A percentile compares a stretch with the other conserved stretches of the same genome.
phyloP scores from a whole-genome alignment of 768 basidiomycete genomes.

The Boletellus emodensis region DNA sequence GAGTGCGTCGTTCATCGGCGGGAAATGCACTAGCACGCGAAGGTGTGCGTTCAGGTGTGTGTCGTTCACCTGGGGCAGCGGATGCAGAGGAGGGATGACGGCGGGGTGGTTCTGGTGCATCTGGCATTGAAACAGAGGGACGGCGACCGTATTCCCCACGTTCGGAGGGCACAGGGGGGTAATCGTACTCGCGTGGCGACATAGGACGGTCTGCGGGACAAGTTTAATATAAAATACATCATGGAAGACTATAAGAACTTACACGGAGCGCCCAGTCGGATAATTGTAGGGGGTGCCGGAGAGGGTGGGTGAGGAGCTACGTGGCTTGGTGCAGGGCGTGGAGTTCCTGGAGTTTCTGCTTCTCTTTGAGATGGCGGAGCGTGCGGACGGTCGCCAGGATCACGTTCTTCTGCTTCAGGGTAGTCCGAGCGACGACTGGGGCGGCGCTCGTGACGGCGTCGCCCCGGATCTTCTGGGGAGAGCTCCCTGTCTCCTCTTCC shows the following conservation, averaged over 20 bases:
- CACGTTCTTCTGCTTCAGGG: constrained; percentile 11
- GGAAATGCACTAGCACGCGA: constrained; percentile 15
- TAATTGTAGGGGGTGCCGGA: constrained; percentile 27
- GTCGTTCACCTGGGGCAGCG: background rate
- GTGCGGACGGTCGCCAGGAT: constrained; percentile 12
- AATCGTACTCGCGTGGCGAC: constrained; percentile 13
- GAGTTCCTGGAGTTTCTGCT: constrained; percentile 2
- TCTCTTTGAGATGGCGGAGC: constrained; percentile 13
- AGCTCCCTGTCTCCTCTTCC: constrained; percentile 1
- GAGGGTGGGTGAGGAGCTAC: constrained; percentile 11
- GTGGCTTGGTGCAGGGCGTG: constrained; percentile 1
- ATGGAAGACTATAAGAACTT: background rate
- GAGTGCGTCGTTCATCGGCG: constrained; percentile 5
- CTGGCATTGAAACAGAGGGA: constrained; percentile 1
- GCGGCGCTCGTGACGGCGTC: constrained; percentile 1
- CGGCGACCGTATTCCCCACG: background rate
- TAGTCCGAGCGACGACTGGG: constrained; percentile 16
- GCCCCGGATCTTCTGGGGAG: constrained; percentile 11
- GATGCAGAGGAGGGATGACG: constrained; percentile 14
- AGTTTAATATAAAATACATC: constrained; percentile 2
- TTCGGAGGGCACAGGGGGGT: constrained; percentile 13
- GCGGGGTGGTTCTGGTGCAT: background rate
- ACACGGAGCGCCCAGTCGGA: constrained; percentile 25
- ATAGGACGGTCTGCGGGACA: constrained; percentile 14
- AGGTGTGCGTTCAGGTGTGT: constrained; percentile 9